Conservation (phyloP, 1,284 basidiomycete genomes). For the Cronartium quercuum region DNA sequence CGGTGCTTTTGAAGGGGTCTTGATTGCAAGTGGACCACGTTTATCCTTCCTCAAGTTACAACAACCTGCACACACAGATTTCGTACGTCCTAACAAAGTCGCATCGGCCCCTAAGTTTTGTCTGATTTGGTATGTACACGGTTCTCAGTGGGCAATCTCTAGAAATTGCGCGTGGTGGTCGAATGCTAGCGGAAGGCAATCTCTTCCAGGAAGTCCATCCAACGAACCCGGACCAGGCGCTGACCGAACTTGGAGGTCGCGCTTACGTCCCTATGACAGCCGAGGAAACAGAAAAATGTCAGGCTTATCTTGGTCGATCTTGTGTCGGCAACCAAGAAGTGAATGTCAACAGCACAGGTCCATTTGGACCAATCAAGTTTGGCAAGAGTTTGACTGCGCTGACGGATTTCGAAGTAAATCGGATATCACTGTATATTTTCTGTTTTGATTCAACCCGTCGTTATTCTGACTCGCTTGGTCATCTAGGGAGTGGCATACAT, state of each 20-base stretch:
- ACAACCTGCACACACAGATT: slow-evolving; percentile 21
- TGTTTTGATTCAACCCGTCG: background rate
- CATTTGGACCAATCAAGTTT: background rate
- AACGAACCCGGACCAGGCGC: background rate
- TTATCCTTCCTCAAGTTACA: slow-evolving; percentile 3
- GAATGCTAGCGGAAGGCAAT: slow-evolving; percentile 31
- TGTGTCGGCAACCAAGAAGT: slow-evolving; percentile 1
- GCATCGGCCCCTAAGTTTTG: background rate
- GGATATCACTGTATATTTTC: background rate
- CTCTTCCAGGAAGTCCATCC: background rate
- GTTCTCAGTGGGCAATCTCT: slow-evolving; percentile 9
- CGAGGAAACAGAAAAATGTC: background rate
- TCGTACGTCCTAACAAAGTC: background rate
- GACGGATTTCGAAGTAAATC: background rate
- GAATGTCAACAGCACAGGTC: background rate
- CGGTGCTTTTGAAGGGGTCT: no score
- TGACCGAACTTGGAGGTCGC: slow-evolving; percentile 12
- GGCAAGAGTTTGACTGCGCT: background rate
- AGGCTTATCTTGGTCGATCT: slow-evolving; percentile 8
- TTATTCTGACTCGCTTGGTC: background rate
- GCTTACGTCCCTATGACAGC: slow-evolving; percentile 1
- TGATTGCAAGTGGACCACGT: background rate
- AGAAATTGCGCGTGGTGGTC: slow-evolving; percentile 1
- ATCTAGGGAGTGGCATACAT: background rate
- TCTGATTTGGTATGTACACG: background rate